phyloP scores from a whole-genome alignment of 768 basidiomycete species.

The Mycena metata region DNA sequence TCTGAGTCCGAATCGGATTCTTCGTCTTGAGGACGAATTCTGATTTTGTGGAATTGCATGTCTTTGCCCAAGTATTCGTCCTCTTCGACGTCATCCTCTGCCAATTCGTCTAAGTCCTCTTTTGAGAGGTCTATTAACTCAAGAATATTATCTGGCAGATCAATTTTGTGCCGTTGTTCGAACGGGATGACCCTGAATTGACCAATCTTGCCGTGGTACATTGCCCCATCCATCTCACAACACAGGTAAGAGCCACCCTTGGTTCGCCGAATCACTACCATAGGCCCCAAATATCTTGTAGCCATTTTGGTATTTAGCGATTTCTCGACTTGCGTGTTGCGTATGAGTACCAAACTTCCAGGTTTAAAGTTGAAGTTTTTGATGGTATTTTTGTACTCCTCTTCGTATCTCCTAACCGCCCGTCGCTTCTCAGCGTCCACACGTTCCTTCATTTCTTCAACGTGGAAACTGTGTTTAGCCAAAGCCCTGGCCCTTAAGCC shows the following conservation, averaged over 20 bases:
- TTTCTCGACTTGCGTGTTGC: constrained; percentile 50
- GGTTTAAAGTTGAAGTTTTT: constrained; percentile 44
- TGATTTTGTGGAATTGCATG: too few relatives aligned
- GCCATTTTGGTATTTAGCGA: constrained; percentile 40
- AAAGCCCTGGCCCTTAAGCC: constrained; percentile 40
- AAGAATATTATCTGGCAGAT: background rate
- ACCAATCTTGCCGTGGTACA: constrained; percentile 11
- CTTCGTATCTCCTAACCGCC: background rate
- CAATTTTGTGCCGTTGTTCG: background rate
- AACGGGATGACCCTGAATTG: constrained; percentile 36
- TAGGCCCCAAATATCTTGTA: constrained; percentile 47
- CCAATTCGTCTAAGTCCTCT: too few relatives aligned
- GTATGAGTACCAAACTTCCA: constrained; percentile 46
- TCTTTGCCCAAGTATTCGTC: too few relatives aligned
- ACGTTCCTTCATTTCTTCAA: constrained; percentile 8
- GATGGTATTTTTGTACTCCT: constrained; percentile 31
- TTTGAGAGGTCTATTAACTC: too few relatives aligned
- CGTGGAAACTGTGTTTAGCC: constrained; percentile 35
- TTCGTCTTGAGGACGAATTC: too few relatives aligned
- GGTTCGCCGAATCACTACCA: constrained; percentile 45
- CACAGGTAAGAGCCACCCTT: constrained; percentile 44
- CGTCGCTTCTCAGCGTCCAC: background rate
- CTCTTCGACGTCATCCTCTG: too few relatives aligned
- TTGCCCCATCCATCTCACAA: constrained; percentile 12
- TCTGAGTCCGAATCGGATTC: too few relatives aligned